Evolutionary conservation across 2,329 filamentous ascomycete species (phyloP).

Genomic region (Sporothrix mexicana): DNA sequence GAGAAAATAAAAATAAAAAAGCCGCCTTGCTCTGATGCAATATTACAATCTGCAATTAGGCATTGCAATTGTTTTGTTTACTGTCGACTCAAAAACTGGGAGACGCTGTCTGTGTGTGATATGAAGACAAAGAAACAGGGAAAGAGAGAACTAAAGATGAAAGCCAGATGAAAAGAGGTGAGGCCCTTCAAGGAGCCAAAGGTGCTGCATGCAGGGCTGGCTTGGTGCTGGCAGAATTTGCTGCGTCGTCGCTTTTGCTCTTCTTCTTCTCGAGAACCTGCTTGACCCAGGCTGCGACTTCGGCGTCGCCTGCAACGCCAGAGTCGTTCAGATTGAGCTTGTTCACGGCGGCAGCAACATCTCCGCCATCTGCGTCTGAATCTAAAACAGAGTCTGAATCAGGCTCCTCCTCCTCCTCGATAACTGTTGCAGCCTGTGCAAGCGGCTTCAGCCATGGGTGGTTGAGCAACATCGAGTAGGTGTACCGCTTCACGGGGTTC

Average conservation of each 20-base stretch:
- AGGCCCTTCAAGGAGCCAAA: conserved; percentile 60
- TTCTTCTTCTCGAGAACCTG: conserved; percentile 70
- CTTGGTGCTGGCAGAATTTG: conserved; percentile 57
- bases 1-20: conserved; percentile 11
- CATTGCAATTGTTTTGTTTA: not conserved
- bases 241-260: conserved; percentile 53
- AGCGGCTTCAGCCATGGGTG: conserved; percentile 77
- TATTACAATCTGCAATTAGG: not conserved
- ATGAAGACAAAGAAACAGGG: conserved; percentile 8
- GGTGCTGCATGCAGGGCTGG: conserved; percentile 89
- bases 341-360: conserved; percentile 44
- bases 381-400: conserved; percentile 42
- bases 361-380: conserved; percentile 41
- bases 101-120: conserved; percentile 17
- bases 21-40: conserved; percentile 17
- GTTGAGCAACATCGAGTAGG: conserved; percentile 85
- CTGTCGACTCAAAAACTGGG: conserved; percentile 7
- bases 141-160: not conserved
- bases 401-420: conserved; percentile 47
- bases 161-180: not conserved
- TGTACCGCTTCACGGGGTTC: conserved; percentile 88
- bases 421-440: conserved; percentile 44
- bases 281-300: conserved; percentile 86
- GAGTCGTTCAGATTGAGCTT: conserved; percentile 51
- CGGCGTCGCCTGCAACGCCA: conserved; percentile 68